These are phyloP conservation scores for Kregervanrija pseudodelftensis DNA, from an alignment of 805 yeast genomes.

Conservation along the genomic window DNA sequence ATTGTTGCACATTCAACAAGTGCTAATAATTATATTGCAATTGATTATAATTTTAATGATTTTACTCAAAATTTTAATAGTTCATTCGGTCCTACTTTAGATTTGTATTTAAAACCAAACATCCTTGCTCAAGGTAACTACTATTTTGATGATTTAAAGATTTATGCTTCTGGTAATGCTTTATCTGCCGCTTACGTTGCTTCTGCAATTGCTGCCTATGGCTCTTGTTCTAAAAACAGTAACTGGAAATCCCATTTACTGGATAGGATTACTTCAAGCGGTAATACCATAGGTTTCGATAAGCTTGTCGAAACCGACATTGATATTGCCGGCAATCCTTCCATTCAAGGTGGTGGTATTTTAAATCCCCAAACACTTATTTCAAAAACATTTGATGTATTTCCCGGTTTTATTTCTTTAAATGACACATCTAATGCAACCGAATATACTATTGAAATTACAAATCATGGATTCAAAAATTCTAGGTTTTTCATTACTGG, in stretches of 20 bases:
- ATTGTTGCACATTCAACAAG: slow-evolving; percentile 1
- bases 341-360: slow-evolving; percentile 7
- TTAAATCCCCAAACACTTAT: not conserved
- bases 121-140: slow-evolving; percentile 3
- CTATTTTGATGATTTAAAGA: not conserved
- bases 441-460: slow-evolving; percentile 1
- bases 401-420: slow-evolving; percentile 3
- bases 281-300: slow-evolving; percentile 1
- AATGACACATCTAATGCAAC: slow-evolving; percentile 2
- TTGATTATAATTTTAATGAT: not conserved
- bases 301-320: not conserved
- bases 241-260: slow-evolving; percentile 1
- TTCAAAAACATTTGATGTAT: not conserved
- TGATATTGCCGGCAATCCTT: slow-evolving; percentile 1
- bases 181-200: slow-evolving; percentile 6
- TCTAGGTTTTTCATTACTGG: slow-evolving; percentile 1
- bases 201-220: slow-evolving; percentile 3
- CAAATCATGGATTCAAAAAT: not conserved
- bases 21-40: not conserved
- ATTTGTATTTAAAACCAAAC: slow-evolving; percentile 3
- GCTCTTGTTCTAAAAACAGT: not conserved
- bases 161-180: slow-evolving; percentile 5
- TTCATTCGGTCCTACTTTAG: slow-evolving; percentile 7
- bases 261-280: slow-evolving; percentile 5
- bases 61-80: slow-evolving; percentile 1